Base-by-base conservation (phyloP, 352 stramenopile genomes). In the Stramenopiles sp. region DNA sequence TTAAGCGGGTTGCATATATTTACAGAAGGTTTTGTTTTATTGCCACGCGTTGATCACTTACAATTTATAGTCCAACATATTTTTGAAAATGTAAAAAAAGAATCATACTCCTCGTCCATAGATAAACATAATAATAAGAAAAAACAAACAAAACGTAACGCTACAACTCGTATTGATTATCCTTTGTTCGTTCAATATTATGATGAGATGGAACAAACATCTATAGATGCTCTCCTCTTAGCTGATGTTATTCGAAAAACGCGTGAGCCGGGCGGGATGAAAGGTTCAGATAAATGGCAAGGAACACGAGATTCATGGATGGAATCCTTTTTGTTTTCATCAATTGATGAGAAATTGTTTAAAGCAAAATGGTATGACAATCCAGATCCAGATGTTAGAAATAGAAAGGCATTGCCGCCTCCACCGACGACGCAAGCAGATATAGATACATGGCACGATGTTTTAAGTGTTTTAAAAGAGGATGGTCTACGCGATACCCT, bases 191-290 rank as follows among this genome's bases (percentile, higher is more conserved):
- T 53, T 53, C 38, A 13, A 4, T 13, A 13, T 20, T 76, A 76
- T 33, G 65, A 76, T 76, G 65, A 76, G 13, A 31, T 76, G 65
- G 65, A 76, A 20, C 65, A 76, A 76, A 76, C 65, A 13, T 76
- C 65, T 13, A 76, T 76, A 13, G 65, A 76, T 31, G 65, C 30
- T 13, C 7, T 76, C 4, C 4, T 76, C 30, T 76, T 31, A 7
- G 65, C 4, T 33, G 65, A 76, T 4, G 65, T 4, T 1, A 76
- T 76, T 33, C 30, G 31, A 33, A 76, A 33, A 76, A 7, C 4
- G 30, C 30, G 65, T 33, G 65, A 33, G 13, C 65, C 30, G 30
- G 65, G 53, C 20, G 53, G 31, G 31, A 33, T 76, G 31, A 33
- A 33, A 31, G 38, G 13, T 13, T 4, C 4, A 33, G 13, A 76